phyloP scores from a whole-genome alignment of 352 stramenopile genomes.

The Phytophthora agathidicida region DNA sequence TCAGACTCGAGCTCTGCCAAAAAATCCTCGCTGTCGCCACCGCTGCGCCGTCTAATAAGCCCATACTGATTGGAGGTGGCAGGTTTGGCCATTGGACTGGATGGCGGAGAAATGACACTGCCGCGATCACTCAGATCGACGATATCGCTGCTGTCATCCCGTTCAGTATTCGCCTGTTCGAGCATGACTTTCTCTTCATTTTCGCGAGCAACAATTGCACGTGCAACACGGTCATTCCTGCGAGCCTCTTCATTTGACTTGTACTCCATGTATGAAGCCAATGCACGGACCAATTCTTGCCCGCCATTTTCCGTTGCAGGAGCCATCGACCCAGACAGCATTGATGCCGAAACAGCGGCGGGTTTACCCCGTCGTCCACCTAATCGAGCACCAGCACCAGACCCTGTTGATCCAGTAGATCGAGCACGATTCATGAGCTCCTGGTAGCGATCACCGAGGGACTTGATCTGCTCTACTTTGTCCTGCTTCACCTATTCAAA shows the following conservation, averaged over 20 bases:
- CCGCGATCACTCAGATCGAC: conserved; percentile 12
- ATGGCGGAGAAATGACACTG: conserved; percentile 11
- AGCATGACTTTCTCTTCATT: conserved; percentile 10
- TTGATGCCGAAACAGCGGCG: not conserved
- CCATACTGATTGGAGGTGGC: conserved; percentile 3
- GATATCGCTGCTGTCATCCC: conserved; percentile 10
- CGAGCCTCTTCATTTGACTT: conserved; percentile 30
- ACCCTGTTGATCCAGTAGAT: conserved; percentile 1
- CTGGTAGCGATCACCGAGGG: conserved; percentile 29
- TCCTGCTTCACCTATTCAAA: conserved; percentile 24
- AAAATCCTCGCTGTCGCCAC: conserved; percentile 23
- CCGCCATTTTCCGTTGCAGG: conserved; percentile 10
- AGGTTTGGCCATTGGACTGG: conserved; percentile 6
- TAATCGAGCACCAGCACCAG: conserved; percentile 7
- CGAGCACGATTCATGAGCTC: conserved; percentile 27
- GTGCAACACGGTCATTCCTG: conserved; percentile 14
- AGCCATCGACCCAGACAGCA: not conserved
- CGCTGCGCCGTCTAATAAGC: not conserved
- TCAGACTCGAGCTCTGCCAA: conserved; percentile 34
- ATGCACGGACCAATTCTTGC: conserved; percentile 13
- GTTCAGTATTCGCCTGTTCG: conserved; percentile 2
- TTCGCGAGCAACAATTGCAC: conserved; percentile 29
- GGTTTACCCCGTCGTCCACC: conserved; percentile 9
- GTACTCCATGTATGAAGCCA: conserved; percentile 31
- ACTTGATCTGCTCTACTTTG: conserved; percentile 24